Evolutionary conservation across 305 asterid species (phyloP).

Genomic region (Andrographis paniculata): DNA sequence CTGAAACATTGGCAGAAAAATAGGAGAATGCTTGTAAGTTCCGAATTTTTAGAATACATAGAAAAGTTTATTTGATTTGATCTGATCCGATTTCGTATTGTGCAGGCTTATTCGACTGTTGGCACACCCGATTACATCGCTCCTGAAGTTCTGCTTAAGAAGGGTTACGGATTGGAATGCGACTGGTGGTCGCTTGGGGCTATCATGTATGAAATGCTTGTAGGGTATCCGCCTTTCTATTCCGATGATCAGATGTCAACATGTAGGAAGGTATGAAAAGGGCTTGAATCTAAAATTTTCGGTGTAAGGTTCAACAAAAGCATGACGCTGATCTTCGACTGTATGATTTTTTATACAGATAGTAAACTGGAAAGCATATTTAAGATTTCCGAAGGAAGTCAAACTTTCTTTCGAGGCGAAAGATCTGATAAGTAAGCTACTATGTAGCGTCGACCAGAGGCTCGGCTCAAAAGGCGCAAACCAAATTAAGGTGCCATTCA

Average conservation of each 20-base stretch:
- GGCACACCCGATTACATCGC: constrained; percentile 98
- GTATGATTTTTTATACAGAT: constrained; percentile 45
- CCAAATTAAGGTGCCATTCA: constrained; percentile 84
- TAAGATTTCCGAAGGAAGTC: constrained; percentile 94
- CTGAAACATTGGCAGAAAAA: constrained; percentile 97
- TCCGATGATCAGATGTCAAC: constrained; percentile 98
- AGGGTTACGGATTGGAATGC: constrained; percentile 98
- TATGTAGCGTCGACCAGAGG: constrained; percentile 84
- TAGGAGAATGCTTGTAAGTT: constrained; percentile 87
- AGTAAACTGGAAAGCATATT: constrained; percentile 93
- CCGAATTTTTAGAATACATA: constrained; percentile 12
- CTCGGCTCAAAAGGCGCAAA: constrained; percentile 84
- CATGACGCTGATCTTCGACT: constrained; percentile 13
- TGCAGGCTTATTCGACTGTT: constrained; percentile 95
- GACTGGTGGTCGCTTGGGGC: constrained; percentile 99
- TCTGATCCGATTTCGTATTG: constrained; percentile 17
- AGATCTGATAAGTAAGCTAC: constrained; percentile 80
- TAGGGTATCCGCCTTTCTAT: constrained; percentile 93
- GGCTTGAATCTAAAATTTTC: constrained; percentile 15
- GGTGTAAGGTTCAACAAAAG: constrained; percentile 1
- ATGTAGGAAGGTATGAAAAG: constrained; percentile 71
- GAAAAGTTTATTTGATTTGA: constrained; percentile 9
- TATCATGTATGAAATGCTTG: constrained; percentile 96
- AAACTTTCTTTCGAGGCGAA: constrained; percentile 67
- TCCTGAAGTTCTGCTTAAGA: constrained; percentile 92